Evolutionary conservation across 2,329 filamentous ascomycete genomes (phyloP), one percentile per base, ranked within the genome.

Genomic region (Westerdykella aurantiaca): DNA sequence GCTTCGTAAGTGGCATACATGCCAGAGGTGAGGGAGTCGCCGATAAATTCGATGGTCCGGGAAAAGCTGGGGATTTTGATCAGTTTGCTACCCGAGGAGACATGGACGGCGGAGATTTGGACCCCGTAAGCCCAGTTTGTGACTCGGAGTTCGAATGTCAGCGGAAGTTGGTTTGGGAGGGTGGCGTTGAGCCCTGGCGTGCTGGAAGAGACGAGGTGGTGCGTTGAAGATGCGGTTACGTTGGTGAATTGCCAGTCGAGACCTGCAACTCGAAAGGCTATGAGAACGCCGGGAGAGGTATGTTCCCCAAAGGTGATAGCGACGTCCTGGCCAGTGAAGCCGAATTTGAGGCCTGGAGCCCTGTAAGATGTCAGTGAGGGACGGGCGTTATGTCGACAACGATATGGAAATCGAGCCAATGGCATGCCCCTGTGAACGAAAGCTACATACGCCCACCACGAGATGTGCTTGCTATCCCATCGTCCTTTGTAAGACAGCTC

Each of bases 181-280:
- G 69, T 73, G 33, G 71, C 55, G 39, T 72, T 68, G 9, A 75
- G 63, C 5, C 72, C 73, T 0, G 71, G 64, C 0, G 72, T 75
- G n/a, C 58, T 56, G 0, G 70, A 60, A 18, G 64, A 71, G 39
- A 80, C 68, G 38, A 83, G 72, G 14, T 80, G 70, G 56, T 82
- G 78, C 0, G 78, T 81, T 11, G 69, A 69, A 21, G 72, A 70
- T 0, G 73, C 71, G 2, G 78, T 81, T 37, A 82, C 73, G 53
- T 83, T 82, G 29, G 77, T 79, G 54, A 82, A 77, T 44, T 70
- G 67, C 79, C 79, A 83, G 55, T 81, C 79, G 40, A 78, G 71
- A 3, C 77, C 77, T 34, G 71, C 71, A 21, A 81, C 68, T n/a
- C 78, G 74, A 57, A 79, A 82, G 5, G 73, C 79, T 23, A 83